These are phyloP conservation scores for Ganoderma meredithae DNA, from an alignment of 1,284 basidiomycete species.

Conservation along the genomic window DNA sequence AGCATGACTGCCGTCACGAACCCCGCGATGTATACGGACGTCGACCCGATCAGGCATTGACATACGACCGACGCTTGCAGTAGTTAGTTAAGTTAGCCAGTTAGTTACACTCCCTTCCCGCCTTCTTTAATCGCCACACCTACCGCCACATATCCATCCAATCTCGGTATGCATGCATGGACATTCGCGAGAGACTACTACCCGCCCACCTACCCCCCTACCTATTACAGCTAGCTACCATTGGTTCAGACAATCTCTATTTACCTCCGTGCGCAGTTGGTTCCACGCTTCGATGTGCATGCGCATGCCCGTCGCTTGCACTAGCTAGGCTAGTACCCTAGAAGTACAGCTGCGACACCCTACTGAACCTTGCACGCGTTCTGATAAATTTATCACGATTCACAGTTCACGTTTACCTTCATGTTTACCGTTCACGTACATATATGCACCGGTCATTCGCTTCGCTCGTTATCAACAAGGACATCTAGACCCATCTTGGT, in stretches of 20 bases:
- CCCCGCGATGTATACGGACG: slow-evolving; percentile 30
- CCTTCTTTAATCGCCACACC: not conserved
- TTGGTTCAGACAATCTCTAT: slow-evolving; percentile 3
- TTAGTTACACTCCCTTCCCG: slow-evolving; percentile 22
- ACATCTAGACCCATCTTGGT: not conserved
- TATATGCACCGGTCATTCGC: not conserved
- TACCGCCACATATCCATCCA: not conserved
- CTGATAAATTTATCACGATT: not conserved
- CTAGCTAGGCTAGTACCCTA: too few relatives aligned
- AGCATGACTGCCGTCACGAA: slow-evolving; percentile 28
- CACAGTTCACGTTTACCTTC: not conserved
- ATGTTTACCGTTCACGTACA: not conserved
- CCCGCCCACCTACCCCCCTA: not conserved
- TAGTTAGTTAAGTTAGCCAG: slow-evolving; percentile 22
- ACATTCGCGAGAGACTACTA: slow-evolving; percentile 6
- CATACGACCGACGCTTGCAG: slow-evolving; percentile 3
- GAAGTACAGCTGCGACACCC: not conserved
- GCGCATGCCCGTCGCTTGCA: not conserved
- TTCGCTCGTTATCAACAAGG: not conserved
- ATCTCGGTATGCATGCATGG: not conserved
- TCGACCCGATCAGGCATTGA: slow-evolving; percentile 26
- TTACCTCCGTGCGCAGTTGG: slow-evolving; percentile 2
- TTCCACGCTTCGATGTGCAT: not conserved
- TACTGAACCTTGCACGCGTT: not conserved
- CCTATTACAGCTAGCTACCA: slow-evolving; percentile 3